phyloP scores from a whole-genome alignment of 2,329 filamentous ascomycete species.

The Fusarium proliferatum region DNA sequence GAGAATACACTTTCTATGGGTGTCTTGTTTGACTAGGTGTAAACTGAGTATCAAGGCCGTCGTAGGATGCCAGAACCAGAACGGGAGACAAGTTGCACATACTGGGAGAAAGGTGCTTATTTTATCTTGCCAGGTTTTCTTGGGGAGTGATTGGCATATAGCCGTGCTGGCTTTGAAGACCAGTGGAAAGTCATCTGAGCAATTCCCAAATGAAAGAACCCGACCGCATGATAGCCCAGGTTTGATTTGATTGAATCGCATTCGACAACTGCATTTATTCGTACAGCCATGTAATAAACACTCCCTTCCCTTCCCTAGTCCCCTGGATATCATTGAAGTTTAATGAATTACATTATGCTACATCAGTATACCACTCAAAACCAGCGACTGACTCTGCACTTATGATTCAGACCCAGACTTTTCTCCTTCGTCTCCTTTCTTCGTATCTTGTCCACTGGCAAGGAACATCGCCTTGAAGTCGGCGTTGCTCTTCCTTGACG shows the following conservation, averaged over 20 bases:
- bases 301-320: neutral
- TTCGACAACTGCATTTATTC: slow-evolving; percentile 6
- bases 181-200: neutral
- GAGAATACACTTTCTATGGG: slow-evolving; percentile 15
- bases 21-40: neutral
- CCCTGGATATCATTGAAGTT: slow-evolving; percentile 32
- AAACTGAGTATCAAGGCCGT: neutral
- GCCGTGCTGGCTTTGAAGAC: neutral
- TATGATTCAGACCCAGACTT: slow-evolving; percentile 6
- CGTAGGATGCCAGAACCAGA: neutral
- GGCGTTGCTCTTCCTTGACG: slow-evolving; percentile 63
- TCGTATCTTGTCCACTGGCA: slow-evolving; percentile 31
- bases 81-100: neutral
- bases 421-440: slow-evolving; percentile 12
- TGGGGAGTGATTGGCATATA: neutral
- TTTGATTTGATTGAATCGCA: neutral
- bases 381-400: slow-evolving; percentile 3
- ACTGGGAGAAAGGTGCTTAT: neutral
- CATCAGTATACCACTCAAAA: slow-evolving; percentile 19
- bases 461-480: slow-evolving; percentile 68
- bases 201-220: neutral
- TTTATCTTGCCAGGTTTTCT: neutral
- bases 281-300: neutral
- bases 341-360: slow-evolving; percentile 38
- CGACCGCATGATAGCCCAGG: neutral